Base-by-base conservation (phyloP, 495 filamentous ascomycete species). In the Diplogelasinospora grovesii region DNA sequence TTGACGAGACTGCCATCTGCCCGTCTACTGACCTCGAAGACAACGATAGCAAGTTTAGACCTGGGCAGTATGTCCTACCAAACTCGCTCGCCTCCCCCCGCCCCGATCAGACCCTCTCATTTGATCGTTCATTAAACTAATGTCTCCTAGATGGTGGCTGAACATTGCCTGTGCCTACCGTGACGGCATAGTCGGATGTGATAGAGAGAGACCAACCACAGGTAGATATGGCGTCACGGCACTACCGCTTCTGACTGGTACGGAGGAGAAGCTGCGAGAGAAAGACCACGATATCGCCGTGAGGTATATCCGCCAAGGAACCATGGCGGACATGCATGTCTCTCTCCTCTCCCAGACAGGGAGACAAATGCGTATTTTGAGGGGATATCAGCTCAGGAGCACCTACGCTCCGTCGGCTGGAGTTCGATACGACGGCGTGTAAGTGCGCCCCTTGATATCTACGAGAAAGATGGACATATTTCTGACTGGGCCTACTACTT, bases 371-470 rank as follows among this genome's bases (percentile, higher is more conserved):
- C 61, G 67, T 6, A 45, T 75, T 5, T 40, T 75, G 21, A 45
- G 72, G 30, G 66, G 69, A 0, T 50, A 63, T 28, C 34, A 36
- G 19, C 45, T 75, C n/a, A 60, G 54, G 40, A 70, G 68, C 30
- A 49, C 54, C 22, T 59, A 66, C 15, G 68, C 70, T 1, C 72
- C 72, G 5, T 22, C 36, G 20, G 67, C 55, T 1, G 72, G 72
- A 3, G 41, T 75, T 5, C 53, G 72, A 33, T 72, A 72, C 27
- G 72, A 75, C 46, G 72, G 72, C 34, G 38, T 71, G 68, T 75
- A 56, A 37, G 65, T 63, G 1, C 14, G 3, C 11, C 6, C 16
- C 13, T 35, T 2, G 7, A 0, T 8, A 5, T 24, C 0, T n/a
- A n/a, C n/a, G n/a, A n/a, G n/a, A n/a, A n/a, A n/a, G n/a, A n/a